phyloP scores from a whole-genome alignment of 2,329 filamentous ascomycete genomes.

The Periconia macrospinosa region DNA sequence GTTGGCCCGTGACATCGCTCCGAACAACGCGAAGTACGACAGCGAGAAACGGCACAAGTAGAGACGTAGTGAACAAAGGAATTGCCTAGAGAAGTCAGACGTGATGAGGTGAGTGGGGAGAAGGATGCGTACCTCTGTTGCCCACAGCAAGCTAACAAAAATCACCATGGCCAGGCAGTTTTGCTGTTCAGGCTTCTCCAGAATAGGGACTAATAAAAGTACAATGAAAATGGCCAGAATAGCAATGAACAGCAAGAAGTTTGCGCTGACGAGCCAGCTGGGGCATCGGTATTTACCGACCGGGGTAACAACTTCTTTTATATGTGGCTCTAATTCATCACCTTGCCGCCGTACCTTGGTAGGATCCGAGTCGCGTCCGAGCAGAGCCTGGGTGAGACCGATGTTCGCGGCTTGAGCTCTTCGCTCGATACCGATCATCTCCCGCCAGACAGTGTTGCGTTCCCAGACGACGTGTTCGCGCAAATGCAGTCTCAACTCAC shows the following conservation, averaged over 20 bases:
- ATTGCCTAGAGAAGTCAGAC: constrained; percentile 67
- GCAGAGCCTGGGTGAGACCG: constrained; percentile 73
- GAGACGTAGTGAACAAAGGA: constrained; percentile 92
- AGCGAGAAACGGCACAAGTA: constrained; percentile 90
- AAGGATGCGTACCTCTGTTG: constrained; percentile 71
- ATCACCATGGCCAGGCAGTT: constrained; percentile 93
- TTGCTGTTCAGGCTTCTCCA: constrained; percentile 87
- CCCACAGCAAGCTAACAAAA: constrained; percentile 93
- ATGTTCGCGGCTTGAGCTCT: constrained; percentile 93
- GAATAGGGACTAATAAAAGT: constrained; percentile 75
- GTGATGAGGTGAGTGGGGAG: background rate
- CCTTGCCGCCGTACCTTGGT: constrained; percentile 76
- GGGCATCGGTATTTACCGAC: constrained; percentile 77
- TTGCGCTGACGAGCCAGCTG: constrained; percentile 79
- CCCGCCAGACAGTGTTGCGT: constrained; percentile 96
- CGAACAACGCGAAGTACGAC: constrained; percentile 85
- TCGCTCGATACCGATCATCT: constrained; percentile 97
- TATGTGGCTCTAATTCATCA: constrained; percentile 69
- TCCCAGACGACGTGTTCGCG: constrained; percentile 99
- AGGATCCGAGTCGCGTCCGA: constrained; percentile 73
- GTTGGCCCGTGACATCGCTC: constrained; percentile 68
- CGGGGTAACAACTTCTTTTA: constrained; percentile 75
- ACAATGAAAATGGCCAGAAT: constrained; percentile 74
- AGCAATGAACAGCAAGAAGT: constrained; percentile 73
- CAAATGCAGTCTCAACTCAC: constrained; percentile 86